These are phyloP conservation scores for Yamadazyma trypodendri DNA, from an alignment of 1,139 yeast genomes.

Conservation along the genomic window DNA sequence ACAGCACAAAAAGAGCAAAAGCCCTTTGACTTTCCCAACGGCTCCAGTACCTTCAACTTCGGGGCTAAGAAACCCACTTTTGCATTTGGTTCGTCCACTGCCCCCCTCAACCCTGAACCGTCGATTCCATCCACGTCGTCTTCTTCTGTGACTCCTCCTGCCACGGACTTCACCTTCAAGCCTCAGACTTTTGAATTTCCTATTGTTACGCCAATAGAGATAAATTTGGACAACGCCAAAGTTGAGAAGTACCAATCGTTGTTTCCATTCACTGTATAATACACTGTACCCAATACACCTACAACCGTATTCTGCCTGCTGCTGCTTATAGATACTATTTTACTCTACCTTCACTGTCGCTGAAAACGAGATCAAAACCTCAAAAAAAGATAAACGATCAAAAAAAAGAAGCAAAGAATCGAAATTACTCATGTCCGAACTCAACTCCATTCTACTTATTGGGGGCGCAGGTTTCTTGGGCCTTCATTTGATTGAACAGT, in stretches of 20 bases:
- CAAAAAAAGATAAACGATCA: neutral
- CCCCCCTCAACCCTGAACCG: no score
- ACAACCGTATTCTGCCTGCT: neutral
- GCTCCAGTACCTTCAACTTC: no score
- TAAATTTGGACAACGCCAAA: constrained; percentile 6
- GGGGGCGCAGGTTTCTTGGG: constrained; percentile 98
- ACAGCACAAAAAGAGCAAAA: no score
- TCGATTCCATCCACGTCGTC: no score
- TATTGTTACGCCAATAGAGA: constrained; percentile 1
- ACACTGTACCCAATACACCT: neutral
- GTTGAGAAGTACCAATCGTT: constrained; percentile 7
- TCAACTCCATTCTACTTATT: constrained; percentile 70
- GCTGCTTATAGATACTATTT: neutral
- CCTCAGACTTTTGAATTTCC: no score
- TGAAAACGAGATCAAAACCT: neutral
- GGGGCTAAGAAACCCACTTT: no score
- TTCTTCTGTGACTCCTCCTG: neutral
- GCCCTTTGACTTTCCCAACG: no score
- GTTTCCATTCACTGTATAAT: constrained; percentile 8
- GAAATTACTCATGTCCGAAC: constrained; percentile 11
- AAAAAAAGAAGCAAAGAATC: no score
- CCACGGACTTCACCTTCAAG: constrained; percentile 4
- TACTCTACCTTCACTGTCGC: no score
- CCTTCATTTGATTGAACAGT: constrained; percentile 84
- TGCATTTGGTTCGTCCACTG: no score